Evolutionary conservation across 257 asterid genomes (phyloP), one percentile per base, ranked within the genome.

Genomic region (Scutellaria galericulata): DNA sequence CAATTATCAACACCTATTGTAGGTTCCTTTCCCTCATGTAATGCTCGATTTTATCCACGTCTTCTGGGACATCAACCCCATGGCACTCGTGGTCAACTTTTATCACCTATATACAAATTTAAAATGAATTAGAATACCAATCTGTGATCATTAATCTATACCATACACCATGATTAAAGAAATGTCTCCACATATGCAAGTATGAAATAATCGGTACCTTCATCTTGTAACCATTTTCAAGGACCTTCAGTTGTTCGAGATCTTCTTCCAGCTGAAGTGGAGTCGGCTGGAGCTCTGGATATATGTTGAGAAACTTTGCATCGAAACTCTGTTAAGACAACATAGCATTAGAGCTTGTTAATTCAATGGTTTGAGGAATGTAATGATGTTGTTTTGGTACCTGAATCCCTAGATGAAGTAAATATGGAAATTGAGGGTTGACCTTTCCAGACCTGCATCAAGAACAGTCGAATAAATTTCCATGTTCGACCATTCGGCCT

Each of bases 251-350:
- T 61, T 94, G 97, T 82, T 93, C 98, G 54, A 93, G 96, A 82
- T 94, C 98, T 83, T 94, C 97, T 85, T 94, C 96, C 41, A 94
- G 86, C 78, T 94, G 98, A 59, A 91, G 87, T 2, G 96, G 97
- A 8, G 97, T 89, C 11, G 96, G 87, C 39, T 85, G 82, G 59
- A 94, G 86, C 75, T 85, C 85, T 3, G 97, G 83, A 73, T 91
- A 89, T 70, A 82, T 79, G 77, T 81, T 81, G 11, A 91, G 95
- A 79, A 91, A 94, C 83, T 85, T 88, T 3, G 98, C 39, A 77
- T 94, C 97, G 75, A 68, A 89, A 83, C 98, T 91, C 98, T 91
- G 84, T 50, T 35, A 6, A 76, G 15, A 77, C 12, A 83, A 40
- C 20, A 56, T 14, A 76, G 27, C 46, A 31, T 50, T 76, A 59